A percentile compares a stretch with the other conserved stretches of the same genome.
These are phyloP conservation scores for Podospora pseudopauciseta DNA, from an alignment of 495 filamentous ascomycete genomes.

Conservation along the genomic window DNA sequence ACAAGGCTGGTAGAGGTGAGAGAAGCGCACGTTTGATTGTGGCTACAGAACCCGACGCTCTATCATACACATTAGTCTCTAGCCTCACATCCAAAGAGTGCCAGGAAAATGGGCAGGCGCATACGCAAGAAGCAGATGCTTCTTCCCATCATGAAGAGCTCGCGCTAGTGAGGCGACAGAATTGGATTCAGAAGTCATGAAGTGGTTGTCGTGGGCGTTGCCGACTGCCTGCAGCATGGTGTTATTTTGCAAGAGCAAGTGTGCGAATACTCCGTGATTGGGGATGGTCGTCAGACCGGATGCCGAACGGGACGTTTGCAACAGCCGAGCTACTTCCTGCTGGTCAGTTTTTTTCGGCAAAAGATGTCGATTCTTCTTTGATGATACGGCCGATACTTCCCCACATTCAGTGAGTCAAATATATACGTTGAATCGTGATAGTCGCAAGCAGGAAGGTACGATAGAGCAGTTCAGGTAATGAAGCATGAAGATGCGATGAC, in stretches of 20 bases:
- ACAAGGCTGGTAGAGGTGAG: not conserved
- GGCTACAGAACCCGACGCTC: conserved; percentile 58
- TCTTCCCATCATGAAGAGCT: conserved; percentile 56
- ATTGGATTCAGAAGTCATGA: conserved; percentile 26
- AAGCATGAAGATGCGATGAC: not conserved
- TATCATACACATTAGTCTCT: conserved; percentile 53
- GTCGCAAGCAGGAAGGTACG: not conserved
- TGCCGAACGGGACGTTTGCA: not conserved
- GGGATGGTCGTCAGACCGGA: not conserved
- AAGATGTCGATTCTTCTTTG: not conserved
- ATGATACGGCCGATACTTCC: not conserved
- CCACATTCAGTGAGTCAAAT: not conserved
- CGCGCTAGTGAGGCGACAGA: conserved; percentile 33
- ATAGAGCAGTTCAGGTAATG: not conserved
- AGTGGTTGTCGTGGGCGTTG: conserved; percentile 34
- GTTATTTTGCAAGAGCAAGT: not conserved
- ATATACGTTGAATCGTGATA: not conserved
- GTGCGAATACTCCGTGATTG: not conserved
- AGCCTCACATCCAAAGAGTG: conserved; percentile 52
- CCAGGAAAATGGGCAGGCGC: conserved; percentile 51
- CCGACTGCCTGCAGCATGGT: conserved; percentile 35
- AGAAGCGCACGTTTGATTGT: conserved; percentile 63
- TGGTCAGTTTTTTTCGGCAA: not conserved
- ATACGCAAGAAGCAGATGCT: conserved; percentile 74
- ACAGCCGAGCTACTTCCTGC: not conserved